These are phyloP conservation scores for Thermothelomyces thermophilus DNA, from an alignment of 2,329 filamentous ascomycete genomes.

Conservation along the genomic window DNA sequence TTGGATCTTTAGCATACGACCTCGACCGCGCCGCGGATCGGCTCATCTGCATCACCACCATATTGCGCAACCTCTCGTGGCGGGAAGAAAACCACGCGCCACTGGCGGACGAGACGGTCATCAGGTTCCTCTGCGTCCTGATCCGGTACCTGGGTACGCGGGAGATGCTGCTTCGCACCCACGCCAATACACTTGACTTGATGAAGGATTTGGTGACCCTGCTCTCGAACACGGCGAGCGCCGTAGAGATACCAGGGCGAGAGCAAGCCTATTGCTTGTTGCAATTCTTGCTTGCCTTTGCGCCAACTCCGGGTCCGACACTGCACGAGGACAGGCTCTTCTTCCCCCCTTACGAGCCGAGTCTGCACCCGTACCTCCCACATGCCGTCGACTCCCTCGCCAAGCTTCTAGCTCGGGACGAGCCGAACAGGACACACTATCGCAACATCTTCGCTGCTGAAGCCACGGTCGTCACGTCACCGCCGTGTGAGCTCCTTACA, in stretches of 20 bases:
- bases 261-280: conserved; percentile 84
- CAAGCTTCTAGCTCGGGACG: conserved; percentile 85
- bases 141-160: conserved; percentile 85
- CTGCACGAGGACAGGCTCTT: conserved; percentile 52
- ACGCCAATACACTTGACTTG: conserved; percentile 84
- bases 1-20: conserved; percentile 72
- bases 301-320: conserved; percentile 67
- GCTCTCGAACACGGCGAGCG: conserved; percentile 79
- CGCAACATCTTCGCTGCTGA: conserved; percentile 74
- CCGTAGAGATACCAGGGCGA: conserved; percentile 72
- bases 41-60: conserved; percentile 84
- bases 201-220: conserved; percentile 93
- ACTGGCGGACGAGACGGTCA: conserved; percentile 68
- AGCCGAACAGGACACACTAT: conserved; percentile 84
- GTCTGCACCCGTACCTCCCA: conserved; percentile 79
- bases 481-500: conserved; percentile 74
- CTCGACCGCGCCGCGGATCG: conserved; percentile 81
- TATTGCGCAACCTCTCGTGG: conserved; percentile 89
- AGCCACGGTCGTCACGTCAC: conserved; percentile 43
- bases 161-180: conserved; percentile 74
- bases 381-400: conserved; percentile 85
- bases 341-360: conserved; percentile 75
- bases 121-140: conserved; percentile 76
- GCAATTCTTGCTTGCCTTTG: conserved; percentile 85
- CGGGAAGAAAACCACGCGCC: conserved; percentile 64